Conservation (phyloP, 2,329 filamentous ascomycete species). For the Microascus cirrosus region DNA sequence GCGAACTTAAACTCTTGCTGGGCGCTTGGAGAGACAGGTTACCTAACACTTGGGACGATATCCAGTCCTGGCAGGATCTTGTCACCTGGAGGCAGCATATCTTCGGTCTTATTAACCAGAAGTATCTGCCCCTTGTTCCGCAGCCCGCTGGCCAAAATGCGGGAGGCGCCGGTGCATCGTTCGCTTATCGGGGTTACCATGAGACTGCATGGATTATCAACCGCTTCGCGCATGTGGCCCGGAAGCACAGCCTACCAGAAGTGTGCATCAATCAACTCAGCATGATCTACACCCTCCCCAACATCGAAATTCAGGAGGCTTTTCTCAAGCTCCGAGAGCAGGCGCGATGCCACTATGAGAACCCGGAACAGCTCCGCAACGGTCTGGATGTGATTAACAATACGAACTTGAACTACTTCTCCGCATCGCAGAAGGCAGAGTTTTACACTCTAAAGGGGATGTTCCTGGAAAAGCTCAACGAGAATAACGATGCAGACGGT, state of each 20-base stretch:
- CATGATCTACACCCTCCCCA: conserved; percentile 95
- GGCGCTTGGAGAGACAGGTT: conserved; percentile 92
- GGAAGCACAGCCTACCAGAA: conserved; percentile 92
- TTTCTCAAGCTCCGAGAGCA: conserved; percentile 98
- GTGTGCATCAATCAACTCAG: conserved; percentile 96
- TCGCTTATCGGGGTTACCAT: conserved; percentile 93
- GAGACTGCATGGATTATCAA: conserved; percentile 99
- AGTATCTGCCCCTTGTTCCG: conserved; percentile 78
- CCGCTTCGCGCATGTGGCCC: conserved; percentile 90
- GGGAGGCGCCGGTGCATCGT: conserved; percentile 82
- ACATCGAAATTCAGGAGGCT: conserved; percentile 98
- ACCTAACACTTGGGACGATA: conserved; percentile 98
- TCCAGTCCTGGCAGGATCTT: conserved; percentile 97
- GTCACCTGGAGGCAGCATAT: conserved; percentile 99
- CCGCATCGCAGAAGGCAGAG: conserved; percentile 88
- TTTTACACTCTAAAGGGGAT: conserved; percentile 99
- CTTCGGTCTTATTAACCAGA: conserved; percentile 91
- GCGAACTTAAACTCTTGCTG: conserved; percentile 86
- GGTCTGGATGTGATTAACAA: conserved; percentile 99
- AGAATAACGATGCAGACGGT: conserved; percentile 83
- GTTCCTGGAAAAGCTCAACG: conserved; percentile 90
- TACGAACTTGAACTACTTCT: conserved; percentile 98
- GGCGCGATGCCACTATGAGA: conserved; percentile 97
- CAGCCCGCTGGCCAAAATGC: conserved; percentile 64
- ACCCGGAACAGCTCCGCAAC: conserved; percentile 79